Base-by-base conservation (phyloP, 352 stramenopile species). In the Phytopythium oedochilum region DNA sequence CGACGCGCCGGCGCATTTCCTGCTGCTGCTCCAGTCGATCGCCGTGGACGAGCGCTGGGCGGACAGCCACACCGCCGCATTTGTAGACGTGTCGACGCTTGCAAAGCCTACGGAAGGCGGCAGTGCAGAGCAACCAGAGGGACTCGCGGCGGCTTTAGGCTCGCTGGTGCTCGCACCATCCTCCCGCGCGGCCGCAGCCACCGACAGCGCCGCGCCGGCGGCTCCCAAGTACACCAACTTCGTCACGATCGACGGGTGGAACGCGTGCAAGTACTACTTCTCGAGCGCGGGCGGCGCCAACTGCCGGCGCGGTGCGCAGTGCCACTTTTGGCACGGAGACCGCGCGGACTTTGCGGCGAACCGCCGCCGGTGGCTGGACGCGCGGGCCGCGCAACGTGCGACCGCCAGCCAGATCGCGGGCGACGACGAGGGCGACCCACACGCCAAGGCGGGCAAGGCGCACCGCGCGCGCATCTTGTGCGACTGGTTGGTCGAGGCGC, bases 211-310 rank as follows among this genome's bases (percentile, higher is more conserved):
- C 20, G 40, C 22, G 17, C 11, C 20, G 11, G n/a, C 44, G 26
- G 40, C 48, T 1, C 68, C 83, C 55, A 90, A 88, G 57, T 92
- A 94, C 74, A 89, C 80, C 52, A 92, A 94, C 55, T 89, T 92
- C 44, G 83, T 94, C 32, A 69, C 78, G 29, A 64, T 92, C 48
- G 61, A 89, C 52, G 84, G 84, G 48, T 86, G 88, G 53, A 90
- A 92, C 40, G 73, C 80, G 1, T 94, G 82, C 68, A 94, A 94
- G 59, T 94, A 88, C 61, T 89, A 92, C 59, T 94, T 94, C 59
- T 83, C 79, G 22, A 82, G 82, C 7, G 74, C 78, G 4, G 60
- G 64, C 7, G 77, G 78, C 7, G 51, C 58, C 38, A 86, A 89
- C 39, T 94, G 82, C 36, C 40, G 83, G 34, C 78, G 80, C n/a